Evolutionary conservation across 2,329 filamentous ascomycete species (phyloP).

Genomic region (Cytospora piceicola): DNA sequence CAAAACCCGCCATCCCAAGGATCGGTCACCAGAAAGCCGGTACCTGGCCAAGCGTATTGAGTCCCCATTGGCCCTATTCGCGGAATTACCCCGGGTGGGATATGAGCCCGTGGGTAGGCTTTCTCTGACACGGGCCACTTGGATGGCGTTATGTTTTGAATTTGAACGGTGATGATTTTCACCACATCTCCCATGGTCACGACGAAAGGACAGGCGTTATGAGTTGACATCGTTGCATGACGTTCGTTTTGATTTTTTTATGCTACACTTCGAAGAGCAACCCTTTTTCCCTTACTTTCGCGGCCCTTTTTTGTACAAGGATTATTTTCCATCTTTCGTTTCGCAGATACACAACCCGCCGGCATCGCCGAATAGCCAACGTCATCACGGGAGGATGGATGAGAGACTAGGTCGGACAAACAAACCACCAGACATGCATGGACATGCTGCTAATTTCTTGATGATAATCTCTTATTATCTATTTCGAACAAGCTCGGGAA

Average conservation of each 20-base stretch:
- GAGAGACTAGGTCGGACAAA: slow-evolving; percentile 16
- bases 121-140: not conserved
- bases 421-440: slow-evolving; percentile 19
- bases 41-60: slow-evolving; percentile 59
- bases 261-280: slow-evolving; percentile 20
- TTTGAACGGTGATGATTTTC: slow-evolving; percentile 11
- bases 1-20: slow-evolving; percentile 40
- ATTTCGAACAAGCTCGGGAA: slow-evolving; percentile 18
- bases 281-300: slow-evolving; percentile 16
- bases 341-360: slow-evolving; percentile 15
- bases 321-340: not conserved
- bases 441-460: slow-evolving; percentile 30
- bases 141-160: slow-evolving; percentile 15
- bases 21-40: slow-evolving; percentile 57
- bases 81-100: not conserved
- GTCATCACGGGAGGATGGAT: slow-evolving; percentile 17
- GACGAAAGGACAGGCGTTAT: slow-evolving; percentile 25
- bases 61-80: not conserved
- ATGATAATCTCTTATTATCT: slow-evolving; percentile 26
- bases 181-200: slow-evolving; percentile 18
- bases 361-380: slow-evolving; percentile 12
- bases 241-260: slow-evolving; percentile 25
- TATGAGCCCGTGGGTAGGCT: not conserved
- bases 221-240: slow-evolving; percentile 27
- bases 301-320: slow-evolving; percentile 6